Base-by-base conservation (phyloP, 192 early-diverging fungal genomes). In the Rhizophagus prolifer region DNA sequence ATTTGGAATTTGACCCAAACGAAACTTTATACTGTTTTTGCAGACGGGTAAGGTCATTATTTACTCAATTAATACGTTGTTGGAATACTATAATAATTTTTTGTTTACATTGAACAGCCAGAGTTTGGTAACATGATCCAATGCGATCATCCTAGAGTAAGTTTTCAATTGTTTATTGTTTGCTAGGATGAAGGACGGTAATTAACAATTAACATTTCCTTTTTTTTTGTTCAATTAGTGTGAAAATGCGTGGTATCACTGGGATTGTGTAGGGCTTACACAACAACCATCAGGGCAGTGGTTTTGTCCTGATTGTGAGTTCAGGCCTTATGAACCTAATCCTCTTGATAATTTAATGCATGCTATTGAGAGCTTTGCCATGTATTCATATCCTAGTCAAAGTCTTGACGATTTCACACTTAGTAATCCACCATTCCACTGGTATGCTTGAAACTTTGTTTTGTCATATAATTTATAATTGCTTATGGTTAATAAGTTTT, bases 251-350 rank as follows among this genome's bases (percentile, higher is more conserved):
- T 67, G 65, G 65, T 67, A 67, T n/a, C 65, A 67, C 34, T 67
- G 65, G 65, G 65, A 67, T 21, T 67, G 65, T 34, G 65, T 67
- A 3, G 65, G 65, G 1, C 65, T 67, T 41, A 36, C 65, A n/a
- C 28, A 67, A 38, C 65, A 67, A 41, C 65, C 65, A 9, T 67
- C 65, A 38, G 65, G 65, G 2, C 65, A 67, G 28, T 67, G 65
- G 65, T 34, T 67, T n/a, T 67, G 65, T 38, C 65, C 65, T n/a
- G 65, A 67, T 67, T 67, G 65, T 38, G 65, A 67, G n/a, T 67
- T 67, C 65, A 38, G 21, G n/a, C 65, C 65, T 36, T 67, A 67
- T n/a, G 65, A 67, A 38, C 36, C 28, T 67, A 67, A n/a, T 67
- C 65, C 65, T n/a, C 4, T 67, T 9, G 34, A 67, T 38, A 38